Evolutionary conservation across 1,139 yeast species (phyloP).

Genomic region (Kazachstania sp.): DNA sequence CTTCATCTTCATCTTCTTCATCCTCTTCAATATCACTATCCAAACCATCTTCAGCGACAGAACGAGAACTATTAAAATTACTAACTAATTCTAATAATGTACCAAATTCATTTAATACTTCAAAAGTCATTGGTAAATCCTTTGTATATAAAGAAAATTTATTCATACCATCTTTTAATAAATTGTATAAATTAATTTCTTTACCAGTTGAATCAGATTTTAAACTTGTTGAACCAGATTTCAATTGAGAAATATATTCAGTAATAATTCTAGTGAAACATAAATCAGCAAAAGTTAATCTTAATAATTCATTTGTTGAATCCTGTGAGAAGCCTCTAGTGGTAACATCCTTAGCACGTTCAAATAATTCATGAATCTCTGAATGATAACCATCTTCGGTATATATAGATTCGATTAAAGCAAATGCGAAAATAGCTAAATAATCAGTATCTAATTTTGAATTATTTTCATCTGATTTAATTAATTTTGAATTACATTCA

Average conservation of each 20-base stretch:
- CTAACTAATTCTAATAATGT: constrained; percentile 59
- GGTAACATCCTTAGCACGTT: constrained; percentile 64
- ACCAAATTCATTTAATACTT: constrained; percentile 48
- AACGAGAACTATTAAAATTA: constrained; percentile 49
- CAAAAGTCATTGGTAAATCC: constrained; percentile 32
- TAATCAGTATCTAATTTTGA: constrained; percentile 43
- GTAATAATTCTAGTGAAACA: constrained; percentile 50
- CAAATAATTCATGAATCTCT: constrained; percentile 43
- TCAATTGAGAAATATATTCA: constrained; percentile 46
- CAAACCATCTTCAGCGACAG: constrained; percentile 38
- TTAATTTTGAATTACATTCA: constrained; percentile 69
- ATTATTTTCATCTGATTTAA: constrained; percentile 37
- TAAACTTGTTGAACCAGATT: constrained; percentile 18
- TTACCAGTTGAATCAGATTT: too few relatives aligned
- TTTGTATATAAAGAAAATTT: constrained; percentile 11
- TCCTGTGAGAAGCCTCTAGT: constrained; percentile 48
- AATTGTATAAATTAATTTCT: constrained; percentile 27
- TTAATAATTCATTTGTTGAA: constrained; percentile 39
- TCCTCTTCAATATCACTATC: constrained; percentile 42
- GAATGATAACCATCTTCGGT: constrained; percentile 22
- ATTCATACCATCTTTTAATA: constrained; percentile 19
- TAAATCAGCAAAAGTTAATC: constrained; percentile 48
- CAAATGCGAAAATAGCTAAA: constrained; percentile 64
- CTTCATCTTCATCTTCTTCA: constrained; percentile 33
- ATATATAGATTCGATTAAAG: constrained; percentile 59